Evolutionary conservation across 345 rosid species (phyloP).

Genomic region (Sonneratia caseolaris): DNA sequence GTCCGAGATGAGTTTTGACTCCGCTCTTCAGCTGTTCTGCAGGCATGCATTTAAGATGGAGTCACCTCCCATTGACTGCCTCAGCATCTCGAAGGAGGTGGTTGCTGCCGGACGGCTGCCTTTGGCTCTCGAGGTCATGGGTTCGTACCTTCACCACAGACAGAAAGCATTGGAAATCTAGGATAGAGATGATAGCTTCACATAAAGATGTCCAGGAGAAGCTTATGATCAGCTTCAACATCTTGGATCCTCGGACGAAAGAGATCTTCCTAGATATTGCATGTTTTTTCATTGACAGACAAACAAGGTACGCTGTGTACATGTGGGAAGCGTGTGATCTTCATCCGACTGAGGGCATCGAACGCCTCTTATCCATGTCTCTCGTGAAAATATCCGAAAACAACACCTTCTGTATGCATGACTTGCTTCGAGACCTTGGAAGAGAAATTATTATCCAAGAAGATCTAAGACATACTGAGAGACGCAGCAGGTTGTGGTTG

Average conservation of each 20-base stretch:
- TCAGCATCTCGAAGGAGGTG: background rate
- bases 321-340: conserved; percentile 1
- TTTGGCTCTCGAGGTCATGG: background rate
- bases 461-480: rapidly evolving
- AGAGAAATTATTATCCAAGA: background rate
- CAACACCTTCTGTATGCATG: background rate
- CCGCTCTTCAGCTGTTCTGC: background rate
- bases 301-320: background rate
- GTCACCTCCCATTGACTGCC: background rate
- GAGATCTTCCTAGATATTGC: conserved; percentile 7
- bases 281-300: conserved; percentile 4
- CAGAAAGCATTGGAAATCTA: background rate
- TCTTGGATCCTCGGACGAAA: background rate
- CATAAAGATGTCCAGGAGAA: background rate
- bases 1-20: background rate
- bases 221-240: background rate
- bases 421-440: background rate
- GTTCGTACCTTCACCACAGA: rapidly evolving
- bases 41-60: background rate
- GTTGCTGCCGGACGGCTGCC: conserved; percentile 2
- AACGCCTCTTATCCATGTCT: background rate
- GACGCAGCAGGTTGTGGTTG: background rate
- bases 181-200: background rate
- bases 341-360: background rate
- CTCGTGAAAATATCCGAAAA: background rate